These are phyloP conservation scores for Lotmaria passim DNA, from an alignment of 208 protist species.

Conservation along the genomic window DNA sequence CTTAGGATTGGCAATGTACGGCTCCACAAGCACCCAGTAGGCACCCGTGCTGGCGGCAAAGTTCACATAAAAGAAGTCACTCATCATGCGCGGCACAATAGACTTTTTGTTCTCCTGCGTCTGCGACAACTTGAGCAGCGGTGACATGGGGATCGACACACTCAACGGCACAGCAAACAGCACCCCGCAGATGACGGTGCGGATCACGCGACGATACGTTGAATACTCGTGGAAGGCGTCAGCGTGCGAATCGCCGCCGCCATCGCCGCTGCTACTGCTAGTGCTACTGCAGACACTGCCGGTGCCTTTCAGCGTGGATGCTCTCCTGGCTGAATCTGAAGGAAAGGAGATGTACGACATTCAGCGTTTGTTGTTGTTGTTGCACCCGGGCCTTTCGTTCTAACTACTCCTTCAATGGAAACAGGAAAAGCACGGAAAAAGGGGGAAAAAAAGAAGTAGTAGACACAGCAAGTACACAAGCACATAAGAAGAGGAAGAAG, in stretches of 20 bases:
- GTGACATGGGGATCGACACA: constrained; percentile 51
- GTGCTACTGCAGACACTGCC: too few relatives aligned
- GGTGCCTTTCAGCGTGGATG: background rate
- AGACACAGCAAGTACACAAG: too few relatives aligned
- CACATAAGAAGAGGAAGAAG: too few relatives aligned
- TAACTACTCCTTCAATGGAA: background rate
- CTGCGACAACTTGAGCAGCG: constrained; percentile 61
- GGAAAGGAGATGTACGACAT: constrained; percentile 32
- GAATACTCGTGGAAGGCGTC: constrained; percentile 37
- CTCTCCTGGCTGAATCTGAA: background rate
- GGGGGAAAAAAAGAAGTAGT: background rate
- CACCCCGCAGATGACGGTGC: constrained; percentile 50
- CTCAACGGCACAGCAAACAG: constrained; percentile 57
- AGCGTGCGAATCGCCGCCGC: background rate
- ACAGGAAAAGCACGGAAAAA: background rate
- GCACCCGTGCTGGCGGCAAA: constrained; percentile 48
- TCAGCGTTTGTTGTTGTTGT: background rate
- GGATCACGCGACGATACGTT: constrained; percentile 40
- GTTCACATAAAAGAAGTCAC: constrained; percentile 76
- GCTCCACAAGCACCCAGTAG: constrained; percentile 59
- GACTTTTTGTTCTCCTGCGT: constrained; percentile 66
- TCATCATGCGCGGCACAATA: constrained; percentile 74
- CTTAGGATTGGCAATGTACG: constrained; percentile 40
- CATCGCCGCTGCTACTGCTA: too few relatives aligned
- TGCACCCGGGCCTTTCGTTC: background rate